These are phyloP conservation scores for Posidonia australis DNA, from an alignment of 106 monocot genomes.

Conservation along the genomic window DNA sequence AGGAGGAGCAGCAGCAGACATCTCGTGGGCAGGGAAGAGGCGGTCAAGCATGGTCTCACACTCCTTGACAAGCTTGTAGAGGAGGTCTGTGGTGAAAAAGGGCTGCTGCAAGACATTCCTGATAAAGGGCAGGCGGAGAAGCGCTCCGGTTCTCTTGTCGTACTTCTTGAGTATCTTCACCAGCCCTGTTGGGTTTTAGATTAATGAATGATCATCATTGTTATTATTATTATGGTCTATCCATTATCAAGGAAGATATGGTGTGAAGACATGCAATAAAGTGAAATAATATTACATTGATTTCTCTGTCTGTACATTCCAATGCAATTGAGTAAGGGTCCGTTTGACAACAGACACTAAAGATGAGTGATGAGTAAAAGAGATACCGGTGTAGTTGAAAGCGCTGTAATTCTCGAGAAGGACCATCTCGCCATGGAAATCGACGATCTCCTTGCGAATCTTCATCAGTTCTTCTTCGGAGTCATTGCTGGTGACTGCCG, in stretches of 20 bases:
- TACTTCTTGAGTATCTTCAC: slow-evolving; percentile 96
- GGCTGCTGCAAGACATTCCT: slow-evolving; percentile 74
- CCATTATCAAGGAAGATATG: too few relatives aligned
- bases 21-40: slow-evolving; percentile 22
- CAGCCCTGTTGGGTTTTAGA: slow-evolving; percentile 45
- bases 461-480: slow-evolving; percentile 56
- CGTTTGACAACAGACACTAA: neutral
- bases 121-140: slow-evolving; percentile 76
- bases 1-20: neutral
- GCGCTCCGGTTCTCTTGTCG: slow-evolving; percentile 79
- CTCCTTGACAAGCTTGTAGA: slow-evolving; percentile 75
- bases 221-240: too few relatives aligned
- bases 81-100: slow-evolving; percentile 78
- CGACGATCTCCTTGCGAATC: slow-evolving; percentile 71
- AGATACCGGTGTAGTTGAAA: slow-evolving; percentile 77
- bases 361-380: neutral
- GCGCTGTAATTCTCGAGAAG: slow-evolving; percentile 92
- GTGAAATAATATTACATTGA: too few relatives aligned
- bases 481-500: slow-evolving; percentile 10
- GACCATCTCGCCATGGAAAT: slow-evolving; percentile 94
- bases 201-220: too few relatives aligned
- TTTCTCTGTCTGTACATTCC: too few relatives aligned
- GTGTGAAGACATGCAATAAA: too few relatives aligned
- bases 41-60: slow-evolving; percentile 68
- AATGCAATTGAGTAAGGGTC: neutral